Evolutionary conservation across 306 rosid genomes (phyloP).

Genomic region (Trifolium pratense): DNA sequence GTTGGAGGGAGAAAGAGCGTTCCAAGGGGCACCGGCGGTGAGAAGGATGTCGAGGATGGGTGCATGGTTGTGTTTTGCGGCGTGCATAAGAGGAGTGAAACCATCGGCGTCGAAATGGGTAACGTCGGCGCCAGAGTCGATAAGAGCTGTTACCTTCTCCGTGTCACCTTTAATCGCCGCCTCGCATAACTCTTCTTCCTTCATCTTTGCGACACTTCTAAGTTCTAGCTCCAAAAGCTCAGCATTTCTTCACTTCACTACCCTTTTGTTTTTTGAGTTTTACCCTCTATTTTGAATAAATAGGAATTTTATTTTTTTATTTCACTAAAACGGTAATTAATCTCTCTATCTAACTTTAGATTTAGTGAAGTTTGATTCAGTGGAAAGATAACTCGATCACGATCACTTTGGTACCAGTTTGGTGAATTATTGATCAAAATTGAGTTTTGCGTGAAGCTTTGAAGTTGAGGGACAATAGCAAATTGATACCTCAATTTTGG

Average conservation of each 20-base stretch:
- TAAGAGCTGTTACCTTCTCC: conserved; percentile 53
- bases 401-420: too few species aligned
- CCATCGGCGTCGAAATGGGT: conserved; percentile 70
- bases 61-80: conserved; percentile 82
- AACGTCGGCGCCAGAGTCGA: conserved; percentile 70
- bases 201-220: conserved; percentile 50
- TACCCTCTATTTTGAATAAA: too few species aligned
- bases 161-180: conserved; percentile 72
- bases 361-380: too few species aligned
- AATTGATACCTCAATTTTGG: too few species aligned
- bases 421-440: too few species aligned
- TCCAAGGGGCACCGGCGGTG: conserved; percentile 90
- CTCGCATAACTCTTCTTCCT: conserved; percentile 59
- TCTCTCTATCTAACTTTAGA: too few species aligned
- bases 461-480: too few species aligned
- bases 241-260: background rate
- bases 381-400: too few species aligned
- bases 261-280: too few species aligned
- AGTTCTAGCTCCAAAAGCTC: conserved; percentile 17
- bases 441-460: too few species aligned
- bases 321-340: too few species aligned
- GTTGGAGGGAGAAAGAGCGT: conserved; percentile 83
- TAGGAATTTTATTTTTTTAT: too few species aligned
- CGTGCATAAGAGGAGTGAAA: conserved; percentile 86
- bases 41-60: conserved; percentile 57